Conservation (phyloP, 2,329 filamentous ascomycete genomes). For the Ophiostoma quercus region DNA sequence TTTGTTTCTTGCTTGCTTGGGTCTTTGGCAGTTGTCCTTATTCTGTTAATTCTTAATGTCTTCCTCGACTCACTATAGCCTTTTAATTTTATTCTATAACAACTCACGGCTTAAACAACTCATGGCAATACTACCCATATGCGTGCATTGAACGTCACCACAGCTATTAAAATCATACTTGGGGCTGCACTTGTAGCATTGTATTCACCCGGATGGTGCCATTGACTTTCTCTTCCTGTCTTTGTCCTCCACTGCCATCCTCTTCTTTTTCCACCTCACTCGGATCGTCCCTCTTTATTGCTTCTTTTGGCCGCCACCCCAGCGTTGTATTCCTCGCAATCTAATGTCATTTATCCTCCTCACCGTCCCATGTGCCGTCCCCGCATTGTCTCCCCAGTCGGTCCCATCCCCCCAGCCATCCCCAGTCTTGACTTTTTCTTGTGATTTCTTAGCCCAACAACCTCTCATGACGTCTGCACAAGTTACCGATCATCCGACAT, state of each 20-base stretch:
- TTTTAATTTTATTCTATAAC: not conserved
- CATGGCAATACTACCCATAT: too few species aligned
- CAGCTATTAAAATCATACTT: not conserved
- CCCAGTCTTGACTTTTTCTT: not conserved
- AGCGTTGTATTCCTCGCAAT: not conserved
- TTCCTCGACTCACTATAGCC: not conserved
- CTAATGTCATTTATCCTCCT: conserved; percentile 7
- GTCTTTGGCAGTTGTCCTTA: not conserved
- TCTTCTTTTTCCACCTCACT: not conserved
- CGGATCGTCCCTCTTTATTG: not conserved
- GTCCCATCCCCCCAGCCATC: not conserved
- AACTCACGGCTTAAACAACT: not conserved
- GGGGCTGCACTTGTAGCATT: not conserved
- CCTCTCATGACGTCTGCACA: not conserved
- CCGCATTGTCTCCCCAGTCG: not conserved
- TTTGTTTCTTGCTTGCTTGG: not conserved
- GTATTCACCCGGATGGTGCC: not conserved
- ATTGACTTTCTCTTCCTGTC: not conserved
- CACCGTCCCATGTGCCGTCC: conserved; percentile 1
- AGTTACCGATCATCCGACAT: not conserved
- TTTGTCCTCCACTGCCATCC: not conserved
- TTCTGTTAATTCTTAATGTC: not conserved
- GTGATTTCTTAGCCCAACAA: not conserved
- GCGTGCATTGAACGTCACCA: not conserved
- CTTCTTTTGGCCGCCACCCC: not conserved